phyloP scores from a whole-genome alignment of 2,329 filamentous ascomycete genomes.

The Hypoxylon sp. region DNA sequence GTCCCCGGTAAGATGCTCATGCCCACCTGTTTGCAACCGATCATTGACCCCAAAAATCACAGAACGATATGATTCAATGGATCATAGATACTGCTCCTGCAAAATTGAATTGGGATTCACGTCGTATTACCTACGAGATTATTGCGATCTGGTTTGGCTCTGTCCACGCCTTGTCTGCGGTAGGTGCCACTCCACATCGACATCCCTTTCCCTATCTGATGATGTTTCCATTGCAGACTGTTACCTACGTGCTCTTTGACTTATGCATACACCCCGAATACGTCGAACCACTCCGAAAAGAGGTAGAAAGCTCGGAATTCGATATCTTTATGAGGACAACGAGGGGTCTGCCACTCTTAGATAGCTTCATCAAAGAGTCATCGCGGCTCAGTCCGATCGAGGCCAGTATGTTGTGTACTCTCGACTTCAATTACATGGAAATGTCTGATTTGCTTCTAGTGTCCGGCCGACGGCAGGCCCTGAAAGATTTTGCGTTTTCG shows the following conservation, averaged over 20 bases:
- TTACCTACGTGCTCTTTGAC: conserved; percentile 5
- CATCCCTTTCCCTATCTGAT: too few relatives aligned
- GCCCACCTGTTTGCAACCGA: too few relatives aligned
- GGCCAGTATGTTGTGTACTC: conserved; percentile 5
- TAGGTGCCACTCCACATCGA: conserved; percentile 1
- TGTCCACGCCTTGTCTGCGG: conserved; percentile 6
- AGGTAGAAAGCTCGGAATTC: neutral
- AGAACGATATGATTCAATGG: conserved; percentile 12
- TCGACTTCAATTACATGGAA: too few relatives aligned
- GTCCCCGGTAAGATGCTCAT: neutral
- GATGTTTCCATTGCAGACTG: too few relatives aligned
- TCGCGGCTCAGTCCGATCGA: conserved; percentile 1
- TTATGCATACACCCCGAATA: neutral
- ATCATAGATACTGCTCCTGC: conserved; percentile 8
- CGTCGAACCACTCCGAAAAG: neutral
- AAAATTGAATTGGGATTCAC: neutral
- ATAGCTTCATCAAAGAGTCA: conserved; percentile 14
- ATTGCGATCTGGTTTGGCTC: conserved; percentile 15
- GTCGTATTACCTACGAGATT: neutral
- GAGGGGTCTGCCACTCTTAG: neutral
- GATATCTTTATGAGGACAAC: neutral
- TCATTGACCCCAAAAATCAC: neutral
- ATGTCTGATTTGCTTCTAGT: too few relatives aligned
- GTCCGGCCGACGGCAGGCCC: conserved; percentile 1
- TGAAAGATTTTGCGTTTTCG: neutral